Evolutionary conservation across 2,329 filamentous ascomycete species (phyloP).

Genomic region (Claviceps sp.): DNA sequence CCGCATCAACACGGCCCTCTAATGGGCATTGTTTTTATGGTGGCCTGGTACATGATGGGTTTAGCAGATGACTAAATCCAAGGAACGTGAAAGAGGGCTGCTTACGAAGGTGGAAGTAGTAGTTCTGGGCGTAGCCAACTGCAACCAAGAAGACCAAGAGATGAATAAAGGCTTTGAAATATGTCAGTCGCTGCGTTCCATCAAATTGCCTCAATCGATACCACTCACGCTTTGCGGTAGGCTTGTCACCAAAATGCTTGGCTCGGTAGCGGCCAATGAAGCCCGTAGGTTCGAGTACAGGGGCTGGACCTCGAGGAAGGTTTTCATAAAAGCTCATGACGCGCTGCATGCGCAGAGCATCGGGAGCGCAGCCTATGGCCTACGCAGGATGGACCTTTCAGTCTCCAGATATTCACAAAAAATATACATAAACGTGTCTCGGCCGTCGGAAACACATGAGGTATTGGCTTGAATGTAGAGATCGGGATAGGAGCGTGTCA

Average conservation of each 20-base stretch:
- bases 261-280: slow-evolving; percentile 79
- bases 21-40: slow-evolving; percentile 99
- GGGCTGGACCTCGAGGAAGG: slow-evolving; percentile 83
- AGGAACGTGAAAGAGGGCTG: slow-evolving; percentile 14
- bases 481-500: too few species aligned
- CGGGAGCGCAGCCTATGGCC: slow-evolving; percentile 88
- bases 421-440: neutral
- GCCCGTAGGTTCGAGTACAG: slow-evolving; percentile 68
- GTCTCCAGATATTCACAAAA: slow-evolving; percentile 9
- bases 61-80: slow-evolving; percentile 2
- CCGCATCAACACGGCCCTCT: slow-evolving; percentile 25
- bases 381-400: slow-evolving; percentile 30
- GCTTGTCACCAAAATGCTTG: slow-evolving; percentile 91
- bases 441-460: neutral
- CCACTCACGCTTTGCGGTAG: slow-evolving; percentile 88
- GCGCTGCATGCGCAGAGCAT: slow-evolving; percentile 94
- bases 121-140: slow-evolving; percentile 91
- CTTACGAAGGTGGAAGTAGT: slow-evolving; percentile 99
- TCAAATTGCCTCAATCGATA: slow-evolving; percentile 12
- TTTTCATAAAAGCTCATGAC: slow-evolving; percentile 99
- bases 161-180: slow-evolving; percentile 65
- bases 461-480: neutral
- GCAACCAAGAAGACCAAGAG: slow-evolving; percentile 63
- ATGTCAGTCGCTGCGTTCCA: slow-evolving; percentile 9
- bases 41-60: slow-evolving; percentile 50